phyloP scores from a whole-genome alignment of 2,329 filamentous ascomycete species.

The Amesomyces nigricolor region DNA sequence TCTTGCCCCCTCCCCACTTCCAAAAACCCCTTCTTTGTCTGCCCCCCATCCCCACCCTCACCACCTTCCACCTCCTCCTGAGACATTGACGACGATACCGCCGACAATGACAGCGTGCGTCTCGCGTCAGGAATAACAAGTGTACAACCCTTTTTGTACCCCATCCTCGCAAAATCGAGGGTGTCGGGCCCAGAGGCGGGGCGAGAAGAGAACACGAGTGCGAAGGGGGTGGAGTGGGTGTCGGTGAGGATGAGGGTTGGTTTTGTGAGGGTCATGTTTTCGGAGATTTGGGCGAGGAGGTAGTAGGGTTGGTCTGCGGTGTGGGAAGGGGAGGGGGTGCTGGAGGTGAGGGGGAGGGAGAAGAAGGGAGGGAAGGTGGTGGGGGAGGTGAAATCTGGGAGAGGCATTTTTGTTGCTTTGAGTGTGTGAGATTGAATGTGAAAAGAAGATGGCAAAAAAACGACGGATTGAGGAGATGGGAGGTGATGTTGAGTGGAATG shows the following conservation, averaged over 20 bases:
- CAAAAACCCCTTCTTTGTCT: constrained; percentile 35
- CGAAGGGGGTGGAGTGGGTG: constrained; percentile 36
- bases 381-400: constrained; percentile 33
- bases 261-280: constrained; percentile 45
- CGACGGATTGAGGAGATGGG: background rate
- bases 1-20: constrained; percentile 17
- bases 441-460: too few species aligned
- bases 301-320: constrained; percentile 27
- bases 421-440: too few species aligned
- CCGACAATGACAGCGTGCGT: constrained; percentile 12
- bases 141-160: constrained; percentile 36
- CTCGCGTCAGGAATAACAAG: constrained; percentile 34
- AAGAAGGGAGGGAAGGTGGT: constrained; percentile 33
- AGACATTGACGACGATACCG: constrained; percentile 26
- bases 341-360: constrained; percentile 26
- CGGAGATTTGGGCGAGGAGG: constrained; percentile 41
- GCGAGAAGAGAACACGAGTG: constrained; percentile 38
- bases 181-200: constrained; percentile 29
- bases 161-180: constrained; percentile 29
- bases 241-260: constrained; percentile 44
- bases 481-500: too few species aligned
- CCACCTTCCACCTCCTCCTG: constrained; percentile 30
- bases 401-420: constrained; percentile 11
- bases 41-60: constrained; percentile 17
- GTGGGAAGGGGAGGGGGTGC: constrained; percentile 8